Evolutionary conservation across 805 yeast genomes (phyloP), one percentile per base, ranked within the genome.

Genomic region (Barnettozyma salicaria): DNA sequence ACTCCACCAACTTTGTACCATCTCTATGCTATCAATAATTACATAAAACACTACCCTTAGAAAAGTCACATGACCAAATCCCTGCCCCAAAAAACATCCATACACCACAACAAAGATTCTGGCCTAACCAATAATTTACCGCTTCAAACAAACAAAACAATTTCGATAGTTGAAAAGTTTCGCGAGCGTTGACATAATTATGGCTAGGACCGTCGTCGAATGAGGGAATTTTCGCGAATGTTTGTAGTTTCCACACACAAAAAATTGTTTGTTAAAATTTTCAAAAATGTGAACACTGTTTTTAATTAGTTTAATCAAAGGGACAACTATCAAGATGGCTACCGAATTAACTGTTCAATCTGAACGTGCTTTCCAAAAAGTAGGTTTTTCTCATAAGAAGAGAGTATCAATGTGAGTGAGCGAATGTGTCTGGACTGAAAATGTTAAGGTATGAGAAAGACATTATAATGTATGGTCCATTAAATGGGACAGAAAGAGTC

Each of bases 361-460:
- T 70, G 98, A 92, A 82, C 90, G 95, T 78, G 98, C 98, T 88
- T 92, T 83, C 96, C 98, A 92, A 82, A 92, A 92, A 94, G 95
- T 86, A 78, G 69, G 94, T 72, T 23, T 17, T 19, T 14, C 20
- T 12, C 16, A 7, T 7, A 20, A 9, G 6, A 11, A n/a, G 19
- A 29, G 22, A 8, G 36, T 26, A 6, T 3, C 11, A 24, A 16
- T 14, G 34, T 26, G 16, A 22, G 20, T 18, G 12, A 28, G 12
- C n/a, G 17, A 16, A 27, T 34, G 27, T 24, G n/a, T n/a, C n/a
- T n/a, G n/a, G n/a, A n/a, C n/a, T n/a, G n/a, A n/a, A n/a, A n/a
- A n/a, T n/a, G n/a, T n/a, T n/a, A n/a, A 23, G 19, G 8, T 20
- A n/a, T n/a, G n/a, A 23, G 12, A 6, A n/a, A 21, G 19, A 23